A percentile compares a stretch with the other conserved stretches of the same genome.
phyloP scores from a whole-genome alignment of 371 early-diverging fungal genomes.

The Lichtheimia corymbifera region DNA sequence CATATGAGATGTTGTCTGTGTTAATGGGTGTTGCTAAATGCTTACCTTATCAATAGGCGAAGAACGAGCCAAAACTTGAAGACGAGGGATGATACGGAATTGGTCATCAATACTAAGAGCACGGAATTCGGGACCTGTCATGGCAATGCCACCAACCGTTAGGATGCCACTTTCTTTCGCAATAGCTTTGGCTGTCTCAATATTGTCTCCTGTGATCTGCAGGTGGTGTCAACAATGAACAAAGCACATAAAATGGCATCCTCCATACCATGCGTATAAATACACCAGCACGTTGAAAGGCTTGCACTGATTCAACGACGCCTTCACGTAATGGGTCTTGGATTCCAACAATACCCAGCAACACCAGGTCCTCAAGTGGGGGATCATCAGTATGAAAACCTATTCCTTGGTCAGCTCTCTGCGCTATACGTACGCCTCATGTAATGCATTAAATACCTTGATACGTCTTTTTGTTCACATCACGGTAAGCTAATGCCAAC shows the following conservation, averaged over 20 bases:
- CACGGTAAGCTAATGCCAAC: conserved; percentile 68
- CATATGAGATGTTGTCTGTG: too few species aligned
- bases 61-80: conserved; percentile 88
- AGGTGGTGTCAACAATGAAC: neutral
- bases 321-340: conserved; percentile 85
- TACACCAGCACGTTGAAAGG: conserved; percentile 82
- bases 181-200: conserved; percentile 82
- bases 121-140: conserved; percentile 87
- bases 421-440: conserved; percentile 12
- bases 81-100: conserved; percentile 68
- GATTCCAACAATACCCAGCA: conserved; percentile 82
- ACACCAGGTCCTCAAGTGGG: conserved; percentile 56
- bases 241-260: neutral
- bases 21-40: too few species aligned
- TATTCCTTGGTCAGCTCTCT: conserved; percentile 5
- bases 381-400: conserved; percentile 52
- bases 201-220: conserved; percentile 88
- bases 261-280: conserved; percentile 81
- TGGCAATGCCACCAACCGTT: conserved; percentile 71
- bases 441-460: conserved; percentile 25
- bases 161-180: conserved; percentile 81
- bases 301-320: conserved; percentile 74
- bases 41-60: conserved; percentile 70
- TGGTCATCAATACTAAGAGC: conserved; percentile 65
- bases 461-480: conserved; percentile 30